Evolutionary conservation across 108 stramenopile genomes (phyloP), one percentile per base, ranked within the genome.

Genomic region (Nitzschia sp.): DNA sequence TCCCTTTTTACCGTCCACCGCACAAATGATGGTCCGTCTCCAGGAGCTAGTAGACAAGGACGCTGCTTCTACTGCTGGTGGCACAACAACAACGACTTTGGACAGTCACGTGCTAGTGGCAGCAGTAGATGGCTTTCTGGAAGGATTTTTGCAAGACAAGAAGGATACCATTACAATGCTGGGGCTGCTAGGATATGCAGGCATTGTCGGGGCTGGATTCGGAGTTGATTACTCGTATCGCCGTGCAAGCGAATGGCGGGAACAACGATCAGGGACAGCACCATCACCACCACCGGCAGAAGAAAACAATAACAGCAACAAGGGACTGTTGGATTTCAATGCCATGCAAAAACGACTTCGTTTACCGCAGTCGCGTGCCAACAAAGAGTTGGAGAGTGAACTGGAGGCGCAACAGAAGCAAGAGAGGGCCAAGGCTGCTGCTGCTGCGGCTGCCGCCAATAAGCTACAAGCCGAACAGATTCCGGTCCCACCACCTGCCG

Each of bases 91-190:
- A 4, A 36, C 49, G 0, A 36, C 55, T 18, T 27, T 47, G 54
- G 67, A 68, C 23, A 47, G 64, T 1, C 64, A 65, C 18, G 64
- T 65, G 17, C 18, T 65, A 11, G 64, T 35, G 24, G 48, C 54
- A 25, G 55, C 49, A 2, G 54, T 51, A 4, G 55, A 47, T 42
- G 61, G 61, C 0, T 62, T 34, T 5, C 8, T 62, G 6, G 61
- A 62, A 45, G 61, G 61, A 45, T 62, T 62, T 46, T 26, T 62
- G 5, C 61, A 62, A 62, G 61, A 62, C 42, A 62, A 62, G 24
- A 62, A 62, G 46, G 61, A 62, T 42, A 62, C 61, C 21, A 1
- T 62, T 2, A 62, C 61, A n/a, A 62, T 46, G 61, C 1, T 62
- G 36, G 61, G 61, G 1, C 21, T 25, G 13, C 15, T 62, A 21